phyloP scores from a whole-genome alignment of 306 rosid genomes.

The Acacia melanoxylon region DNA sequence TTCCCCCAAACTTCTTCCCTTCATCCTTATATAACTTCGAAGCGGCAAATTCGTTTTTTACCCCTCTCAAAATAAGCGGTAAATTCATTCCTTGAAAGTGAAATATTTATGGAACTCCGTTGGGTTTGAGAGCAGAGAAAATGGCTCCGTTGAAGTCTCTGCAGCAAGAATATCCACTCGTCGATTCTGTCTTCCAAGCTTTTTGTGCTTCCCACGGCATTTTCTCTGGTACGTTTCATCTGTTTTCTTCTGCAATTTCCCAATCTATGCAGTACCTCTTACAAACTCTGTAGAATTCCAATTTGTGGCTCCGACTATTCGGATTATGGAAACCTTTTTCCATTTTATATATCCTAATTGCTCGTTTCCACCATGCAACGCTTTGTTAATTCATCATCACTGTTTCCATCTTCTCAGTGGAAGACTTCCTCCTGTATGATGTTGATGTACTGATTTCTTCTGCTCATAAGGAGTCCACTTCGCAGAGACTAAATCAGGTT shows the following conservation, averaged over 20 bases:
- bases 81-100: neutral
- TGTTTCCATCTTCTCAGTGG: conserved; percentile 38
- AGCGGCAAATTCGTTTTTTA: too few species aligned
- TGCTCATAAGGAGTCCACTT: conserved; percentile 31
- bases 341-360: neutral
- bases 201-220: conserved; percentile 45
- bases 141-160: conserved; percentile 46
- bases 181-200: conserved; percentile 38
- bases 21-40: too few species aligned
- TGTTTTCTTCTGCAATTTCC: neutral
- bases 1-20: neutral
- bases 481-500: conserved; percentile 48
- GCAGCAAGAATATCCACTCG: conserved; percentile 38
- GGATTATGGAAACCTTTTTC: neutral
- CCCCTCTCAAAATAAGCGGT: too few species aligned
- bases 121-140: neutral
- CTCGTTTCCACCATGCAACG: neutral
- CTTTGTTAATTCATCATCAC: neutral
- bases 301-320: neutral
- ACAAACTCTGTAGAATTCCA: neutral
- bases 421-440: conserved; percentile 58
- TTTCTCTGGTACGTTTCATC: conserved; percentile 30
- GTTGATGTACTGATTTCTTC: conserved; percentile 34
- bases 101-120: neutral
- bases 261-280: neutral